Evolutionary conservation across 1,284 basidiomycete species (phyloP), one percentile per base, ranked within the genome.

Genomic region (Leccinum pachyderme): DNA sequence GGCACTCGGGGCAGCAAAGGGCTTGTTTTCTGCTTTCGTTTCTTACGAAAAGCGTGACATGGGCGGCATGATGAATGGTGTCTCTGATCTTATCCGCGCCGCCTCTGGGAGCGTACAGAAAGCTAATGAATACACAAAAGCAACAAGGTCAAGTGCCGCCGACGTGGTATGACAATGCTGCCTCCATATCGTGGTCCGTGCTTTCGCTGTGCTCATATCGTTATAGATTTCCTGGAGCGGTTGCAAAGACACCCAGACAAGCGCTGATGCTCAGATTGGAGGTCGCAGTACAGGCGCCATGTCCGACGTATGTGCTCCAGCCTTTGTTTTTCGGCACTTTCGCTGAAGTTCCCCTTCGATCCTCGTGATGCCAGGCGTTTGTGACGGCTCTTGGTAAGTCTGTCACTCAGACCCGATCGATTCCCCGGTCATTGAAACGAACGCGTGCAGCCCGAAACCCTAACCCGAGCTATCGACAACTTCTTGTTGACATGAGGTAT

Each of bases 171-270:
- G 77, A 63, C 32, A 28, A 49, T 33, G 11, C 27, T 11, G 24
- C 41, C 61, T 48, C 8, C 72, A 63, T 35, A 11, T 4, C 28
- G 9, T 8, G 24, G 15, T 44, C 3, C 22, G 46, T 11, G 8
- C 29, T 4, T 37, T 55, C 32, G 48, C 28, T 25, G 22, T 33
- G 9, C 32, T 18, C 7, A n/a, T 44, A 35, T 56, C 9, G n/a
- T 25, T 43, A 18, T 18, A 81, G 79, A 87, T 91, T 31, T 85
- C 84, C 12, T 95, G 87, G 83, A 90, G 89, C 63, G 95, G 94
- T 5, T 97, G 95, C 74, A 95, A 93, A 67, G 95, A 98, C 68
- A 82, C 84, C 13, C 94, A 97, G 73, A 98, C 95, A 8, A 93
- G 90, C 64, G 95, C 95, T 12, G 95, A 98, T 68, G 89, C 93